A percentile compares a stretch with the other conserved stretches of the same genome.
Conservation (phyloP, 257 asterid species). For the Oldenlandia corymbosa region DNA sequence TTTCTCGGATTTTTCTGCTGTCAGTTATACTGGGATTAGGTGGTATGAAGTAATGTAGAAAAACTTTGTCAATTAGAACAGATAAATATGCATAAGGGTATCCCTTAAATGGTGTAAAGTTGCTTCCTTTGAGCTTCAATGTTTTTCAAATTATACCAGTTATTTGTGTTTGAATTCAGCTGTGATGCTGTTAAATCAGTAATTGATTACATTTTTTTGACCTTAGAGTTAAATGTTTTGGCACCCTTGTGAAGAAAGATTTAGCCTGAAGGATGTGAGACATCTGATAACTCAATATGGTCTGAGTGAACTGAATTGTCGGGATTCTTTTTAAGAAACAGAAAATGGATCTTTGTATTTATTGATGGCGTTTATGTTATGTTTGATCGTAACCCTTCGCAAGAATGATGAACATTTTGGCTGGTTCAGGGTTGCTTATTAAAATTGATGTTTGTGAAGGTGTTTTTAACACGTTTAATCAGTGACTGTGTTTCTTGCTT, state of each 20-base stretch:
- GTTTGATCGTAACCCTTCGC: too few relatives aligned
- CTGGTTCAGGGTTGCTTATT: too few relatives aligned
- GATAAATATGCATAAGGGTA: neutral
- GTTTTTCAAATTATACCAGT: neutral
- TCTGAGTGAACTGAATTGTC: neutral
- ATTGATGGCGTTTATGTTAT: too few relatives aligned
- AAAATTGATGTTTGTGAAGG: too few relatives aligned
- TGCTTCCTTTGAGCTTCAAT: constrained; percentile 1
- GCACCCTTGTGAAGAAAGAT: neutral
- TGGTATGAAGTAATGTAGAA: neutral
- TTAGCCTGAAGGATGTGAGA: neutral
- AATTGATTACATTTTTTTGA: neutral
- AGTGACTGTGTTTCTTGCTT: constrained; percentile 5
- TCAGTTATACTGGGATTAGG: neutral
- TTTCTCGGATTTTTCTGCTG: neutral
- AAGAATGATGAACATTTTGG: too few relatives aligned
- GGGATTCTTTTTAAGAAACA: neutral
- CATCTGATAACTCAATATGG: neutral
- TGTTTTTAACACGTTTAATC: neutral
- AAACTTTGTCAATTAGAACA: neutral
- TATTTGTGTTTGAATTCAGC: neutral
- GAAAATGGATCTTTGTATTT: neutral
- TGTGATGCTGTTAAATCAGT: neutral
- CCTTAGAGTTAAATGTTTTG: too few relatives aligned
- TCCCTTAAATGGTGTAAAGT: neutral